Percentiles rank a stretch among this genome's conserved stretches.
Evolutionary conservation across 164 flowering plant species (phyloP).

Genomic region (Cinnamomum micranthum): DNA sequence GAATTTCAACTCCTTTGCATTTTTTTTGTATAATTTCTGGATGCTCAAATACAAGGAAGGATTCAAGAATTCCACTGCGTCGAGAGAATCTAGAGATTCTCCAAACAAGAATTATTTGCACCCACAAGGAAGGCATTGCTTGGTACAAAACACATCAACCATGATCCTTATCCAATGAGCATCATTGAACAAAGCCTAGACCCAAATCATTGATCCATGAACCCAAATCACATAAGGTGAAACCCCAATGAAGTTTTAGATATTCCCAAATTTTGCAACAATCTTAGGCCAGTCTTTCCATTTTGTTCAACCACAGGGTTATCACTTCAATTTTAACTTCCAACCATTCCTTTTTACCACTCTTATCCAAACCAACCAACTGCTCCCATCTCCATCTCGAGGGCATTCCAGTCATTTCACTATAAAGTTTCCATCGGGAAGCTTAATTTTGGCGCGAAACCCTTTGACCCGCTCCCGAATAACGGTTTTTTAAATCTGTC

Average conservation of each 20-base stretch:
- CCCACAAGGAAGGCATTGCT: background rate
- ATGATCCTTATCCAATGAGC: background rate
- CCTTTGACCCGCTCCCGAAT: background rate
- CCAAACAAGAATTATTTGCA: background rate
- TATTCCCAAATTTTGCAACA: too few species aligned
- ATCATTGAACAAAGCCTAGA: background rate
- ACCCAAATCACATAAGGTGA: too few species aligned
- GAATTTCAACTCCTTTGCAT: background rate
- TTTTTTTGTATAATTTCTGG: background rate
- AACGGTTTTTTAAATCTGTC: background rate
- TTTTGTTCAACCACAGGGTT: too few species aligned
- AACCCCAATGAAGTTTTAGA: too few species aligned
- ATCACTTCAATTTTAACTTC: background rate
- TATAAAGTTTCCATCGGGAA: background rate
- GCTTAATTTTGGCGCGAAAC: background rate
- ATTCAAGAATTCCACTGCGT: too few species aligned
- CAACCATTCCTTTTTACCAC: background rate
- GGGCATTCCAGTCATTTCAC: background rate
- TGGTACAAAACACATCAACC: background rate
- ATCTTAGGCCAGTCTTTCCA: too few species aligned
- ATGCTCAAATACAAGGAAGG: too few species aligned
- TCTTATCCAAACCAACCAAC: background rate
- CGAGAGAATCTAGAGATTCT: too few species aligned
- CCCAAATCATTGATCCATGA: background rate
- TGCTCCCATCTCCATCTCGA: background rate